phyloP scores from a whole-genome alignment of 169 alveolate species.

The Amoebophrya sp. region DNA sequence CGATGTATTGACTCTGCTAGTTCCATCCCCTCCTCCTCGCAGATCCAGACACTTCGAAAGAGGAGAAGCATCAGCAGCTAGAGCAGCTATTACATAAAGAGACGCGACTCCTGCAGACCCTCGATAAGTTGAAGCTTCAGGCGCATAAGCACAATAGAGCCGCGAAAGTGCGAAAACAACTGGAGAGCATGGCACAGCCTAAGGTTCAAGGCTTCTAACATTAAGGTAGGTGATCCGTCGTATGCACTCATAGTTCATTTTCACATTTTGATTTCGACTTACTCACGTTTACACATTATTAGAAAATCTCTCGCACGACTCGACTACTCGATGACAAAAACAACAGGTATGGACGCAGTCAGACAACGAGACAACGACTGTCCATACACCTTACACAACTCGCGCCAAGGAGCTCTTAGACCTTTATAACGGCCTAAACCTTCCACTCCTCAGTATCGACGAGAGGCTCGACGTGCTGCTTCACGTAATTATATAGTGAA shows the following conservation, averaged over 20 bases:
- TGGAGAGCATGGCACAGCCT: neutral
- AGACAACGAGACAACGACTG: conserved; percentile 75
- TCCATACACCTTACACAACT: conserved; percentile 70
- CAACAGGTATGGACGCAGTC: conserved; percentile 72
- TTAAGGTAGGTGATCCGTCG: too few relatives aligned
- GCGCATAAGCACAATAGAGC: conserved; percentile 69
- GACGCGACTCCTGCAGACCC: conserved; percentile 70
- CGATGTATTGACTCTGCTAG: neutral
- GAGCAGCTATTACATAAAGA: conserved; percentile 71
- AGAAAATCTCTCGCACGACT: too few relatives aligned
- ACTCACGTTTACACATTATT: too few relatives aligned
- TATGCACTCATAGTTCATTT: too few relatives aligned
- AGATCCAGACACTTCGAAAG: conserved; percentile 54
- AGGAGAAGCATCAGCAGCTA: conserved; percentile 50
- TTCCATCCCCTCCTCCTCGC: neutral
- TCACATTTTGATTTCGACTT: too few relatives aligned
- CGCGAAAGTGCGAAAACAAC: conserved; percentile 67
- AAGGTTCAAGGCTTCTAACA: too few relatives aligned
- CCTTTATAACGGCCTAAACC: conserved; percentile 65
- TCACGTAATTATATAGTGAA: too few relatives aligned
- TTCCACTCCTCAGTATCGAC: conserved; percentile 63
- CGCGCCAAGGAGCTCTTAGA: conserved; percentile 75
- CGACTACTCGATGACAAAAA: conserved; percentile 67
- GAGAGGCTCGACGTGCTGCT: conserved; percentile 74
- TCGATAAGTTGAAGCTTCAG: conserved; percentile 71